Conservation (phyloP, 768 basidiomycete genomes). For the Piloderma croceum region DNA sequence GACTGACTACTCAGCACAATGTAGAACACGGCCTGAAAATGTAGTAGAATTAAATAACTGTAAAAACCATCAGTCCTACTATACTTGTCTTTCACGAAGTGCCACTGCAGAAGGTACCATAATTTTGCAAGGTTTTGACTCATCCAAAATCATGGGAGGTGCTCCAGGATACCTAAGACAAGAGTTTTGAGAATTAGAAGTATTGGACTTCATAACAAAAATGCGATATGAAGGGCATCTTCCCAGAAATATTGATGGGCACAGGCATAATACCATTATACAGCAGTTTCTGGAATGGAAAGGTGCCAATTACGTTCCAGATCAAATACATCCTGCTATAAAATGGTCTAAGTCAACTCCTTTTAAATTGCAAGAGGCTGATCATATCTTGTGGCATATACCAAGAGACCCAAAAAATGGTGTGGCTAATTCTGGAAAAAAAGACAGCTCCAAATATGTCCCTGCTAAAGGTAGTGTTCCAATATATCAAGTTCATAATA, state of each 20-base stretch:
- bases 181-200: slow-evolving; percentile 31
- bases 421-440: too few species aligned
- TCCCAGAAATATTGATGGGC: slow-evolving; percentile 9
- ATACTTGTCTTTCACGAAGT: slow-evolving; percentile 27
- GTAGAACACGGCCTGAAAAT: slow-evolving; percentile 25
- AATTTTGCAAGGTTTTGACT: slow-evolving; percentile 23
- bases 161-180: too few species aligned
- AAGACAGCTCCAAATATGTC: too few species aligned
- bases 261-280: slow-evolving; percentile 18
- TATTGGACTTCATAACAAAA: slow-evolving; percentile 30
- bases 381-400: too few species aligned
- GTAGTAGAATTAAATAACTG: slow-evolving; percentile 23
- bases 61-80: slow-evolving; percentile 22
- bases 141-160: slow-evolving; percentile 19
- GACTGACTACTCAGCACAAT: too few species aligned
- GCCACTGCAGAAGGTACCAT: slow-evolving; percentile 23
- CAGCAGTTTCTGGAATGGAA: slow-evolving; percentile 14
- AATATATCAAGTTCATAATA: too few species aligned
- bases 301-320: slow-evolving; percentile 19
- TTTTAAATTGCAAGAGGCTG: too few species aligned
- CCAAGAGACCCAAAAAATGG: too few species aligned
- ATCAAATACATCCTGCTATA: too few species aligned
- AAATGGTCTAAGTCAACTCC: too few species aligned
- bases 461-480: too few species aligned
- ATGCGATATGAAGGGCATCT: slow-evolving; percentile 18